phyloP scores from a whole-genome alignment of 1,284 basidiomycete species.

The Malassezia arunalokei region DNA sequence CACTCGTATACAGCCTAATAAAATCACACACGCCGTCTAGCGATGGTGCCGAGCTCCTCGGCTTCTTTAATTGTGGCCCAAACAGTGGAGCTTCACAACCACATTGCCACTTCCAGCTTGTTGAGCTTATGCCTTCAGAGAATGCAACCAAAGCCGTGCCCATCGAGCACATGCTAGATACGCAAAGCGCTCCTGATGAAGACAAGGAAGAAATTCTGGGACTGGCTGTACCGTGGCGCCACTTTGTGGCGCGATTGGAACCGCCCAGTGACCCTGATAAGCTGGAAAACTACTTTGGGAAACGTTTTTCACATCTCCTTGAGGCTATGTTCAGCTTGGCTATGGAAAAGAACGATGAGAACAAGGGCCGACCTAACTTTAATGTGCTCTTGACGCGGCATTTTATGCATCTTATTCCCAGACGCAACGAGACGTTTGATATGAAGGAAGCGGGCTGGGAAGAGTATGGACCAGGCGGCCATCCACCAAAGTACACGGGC shows the following conservation, averaged over 20 bases:
- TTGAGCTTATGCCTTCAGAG: conserved; percentile 23
- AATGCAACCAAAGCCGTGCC: conserved; percentile 20
- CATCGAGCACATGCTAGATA: conserved; percentile 29
- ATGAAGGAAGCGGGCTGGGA: conserved; percentile 12
- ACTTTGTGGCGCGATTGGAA: conserved; percentile 34
- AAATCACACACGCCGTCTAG: conserved; percentile 9
- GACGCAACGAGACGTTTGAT: conserved; percentile 24
- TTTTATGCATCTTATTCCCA: conserved; percentile 40
- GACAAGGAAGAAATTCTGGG: conserved; percentile 22
- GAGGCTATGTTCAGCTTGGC: conserved; percentile 30
- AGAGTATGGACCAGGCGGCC: conserved; percentile 1
- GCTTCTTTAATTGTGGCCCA: conserved; percentile 42
- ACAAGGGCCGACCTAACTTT: conserved; percentile 21
- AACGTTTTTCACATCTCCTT: conserved; percentile 30
- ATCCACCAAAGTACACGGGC: conserved; percentile 11
- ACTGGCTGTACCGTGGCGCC: conserved; percentile 39
- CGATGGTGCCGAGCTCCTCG: conserved; percentile 21
- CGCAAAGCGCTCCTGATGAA: not conserved
- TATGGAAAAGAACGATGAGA: not conserved
- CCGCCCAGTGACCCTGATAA: conserved; percentile 10
- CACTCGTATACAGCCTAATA: conserved; percentile 30
- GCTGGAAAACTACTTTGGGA: conserved; percentile 27
- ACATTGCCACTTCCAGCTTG: conserved; percentile 40
- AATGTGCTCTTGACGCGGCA: conserved; percentile 36
- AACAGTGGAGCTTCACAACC: conserved; percentile 35